These are phyloP conservation scores for Claviceps sorghi DNA, from an alignment of 2,329 filamentous ascomycete species.

Conservation along the genomic window DNA sequence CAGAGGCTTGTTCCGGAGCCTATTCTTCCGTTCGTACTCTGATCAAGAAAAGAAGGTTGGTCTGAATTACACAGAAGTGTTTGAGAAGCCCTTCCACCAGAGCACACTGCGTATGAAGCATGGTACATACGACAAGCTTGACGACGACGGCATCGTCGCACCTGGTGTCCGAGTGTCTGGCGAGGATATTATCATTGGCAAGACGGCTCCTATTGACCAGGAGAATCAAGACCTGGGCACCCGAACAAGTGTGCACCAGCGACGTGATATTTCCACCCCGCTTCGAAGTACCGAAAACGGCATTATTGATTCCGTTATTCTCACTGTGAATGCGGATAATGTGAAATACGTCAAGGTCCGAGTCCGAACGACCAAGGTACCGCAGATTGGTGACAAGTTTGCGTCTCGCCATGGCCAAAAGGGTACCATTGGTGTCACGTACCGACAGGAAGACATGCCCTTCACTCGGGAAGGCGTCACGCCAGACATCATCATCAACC, in stretches of 20 bases:
- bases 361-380: conserved; percentile 92
- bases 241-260: conserved; percentile 75
- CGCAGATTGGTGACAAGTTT: conserved; percentile 98
- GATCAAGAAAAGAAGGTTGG: conserved; percentile 95
- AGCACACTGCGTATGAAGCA: conserved; percentile 89
- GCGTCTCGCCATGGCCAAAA: conserved; percentile 98
- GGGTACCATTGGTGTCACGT: conserved; percentile 97
- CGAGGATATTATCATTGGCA: conserved; percentile 98
- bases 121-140: conserved; percentile 92
- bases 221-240: conserved; percentile 91
- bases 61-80: conserved; percentile 80
- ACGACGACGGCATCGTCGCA: conserved; percentile 87
- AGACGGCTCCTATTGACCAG: conserved; percentile 86
- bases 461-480: conserved; percentile 85
- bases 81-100: conserved; percentile 82
- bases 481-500: conserved; percentile 96
- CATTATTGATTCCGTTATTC: conserved; percentile 83
- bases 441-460: conserved; percentile 96
- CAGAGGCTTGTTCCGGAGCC: conserved; percentile 86
- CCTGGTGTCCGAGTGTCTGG: conserved; percentile 90
- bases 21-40: conserved; percentile 96
- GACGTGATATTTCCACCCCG: conserved; percentile 90
- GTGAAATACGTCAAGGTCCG: conserved; percentile 94
- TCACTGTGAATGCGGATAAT: conserved; percentile 90
- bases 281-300: conserved; percentile 91